phyloP scores from a whole-genome alignment of 768 basidiomycete species.

The Termitomyces heimii region DNA sequence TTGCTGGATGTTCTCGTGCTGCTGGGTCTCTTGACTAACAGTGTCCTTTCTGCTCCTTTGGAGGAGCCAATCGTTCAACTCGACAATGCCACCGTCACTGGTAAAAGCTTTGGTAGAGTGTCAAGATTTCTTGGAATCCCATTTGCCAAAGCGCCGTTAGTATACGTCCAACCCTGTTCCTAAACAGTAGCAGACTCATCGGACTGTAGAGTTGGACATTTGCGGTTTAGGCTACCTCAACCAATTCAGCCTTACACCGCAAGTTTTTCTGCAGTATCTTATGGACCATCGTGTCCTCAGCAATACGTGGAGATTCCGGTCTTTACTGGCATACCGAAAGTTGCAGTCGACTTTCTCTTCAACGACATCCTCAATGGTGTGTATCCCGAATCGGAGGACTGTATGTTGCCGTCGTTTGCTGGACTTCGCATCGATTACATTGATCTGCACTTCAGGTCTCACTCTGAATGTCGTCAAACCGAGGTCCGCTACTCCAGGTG shows the following conservation, averaged over 20 bases:
- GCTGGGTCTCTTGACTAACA: not conserved
- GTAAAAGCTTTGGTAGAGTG: constrained; percentile 23
- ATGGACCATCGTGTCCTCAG: constrained; percentile 43
- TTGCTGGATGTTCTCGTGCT: not conserved
- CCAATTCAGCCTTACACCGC: constrained; percentile 29
- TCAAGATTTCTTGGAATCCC: constrained; percentile 48
- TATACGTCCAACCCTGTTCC: not conserved
- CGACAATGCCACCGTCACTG: constrained; percentile 40
- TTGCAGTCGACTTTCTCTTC: constrained; percentile 26
- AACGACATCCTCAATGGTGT: constrained; percentile 20
- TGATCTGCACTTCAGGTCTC: constrained; percentile 29
- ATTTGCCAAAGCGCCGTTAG: constrained; percentile 50
- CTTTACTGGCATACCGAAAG: constrained; percentile 25
- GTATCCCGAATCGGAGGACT: constrained; percentile 31
- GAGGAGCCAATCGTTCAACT: constrained; percentile 32
- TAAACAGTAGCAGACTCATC: not conserved
- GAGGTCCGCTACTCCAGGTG: constrained; percentile 26
- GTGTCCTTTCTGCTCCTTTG: constrained; percentile 15
- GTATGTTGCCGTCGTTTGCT: constrained; percentile 17
- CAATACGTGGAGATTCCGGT: constrained; percentile 31
- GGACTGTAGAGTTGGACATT: constrained; percentile 26
- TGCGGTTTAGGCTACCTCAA: constrained; percentile 37
- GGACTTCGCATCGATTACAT: not conserved
- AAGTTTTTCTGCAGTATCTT: constrained; percentile 28
- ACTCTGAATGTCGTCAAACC: constrained; percentile 50